phyloP scores from a whole-genome alignment of 2,329 filamentous ascomycete genomes.

The Didymella sp. region DNA sequence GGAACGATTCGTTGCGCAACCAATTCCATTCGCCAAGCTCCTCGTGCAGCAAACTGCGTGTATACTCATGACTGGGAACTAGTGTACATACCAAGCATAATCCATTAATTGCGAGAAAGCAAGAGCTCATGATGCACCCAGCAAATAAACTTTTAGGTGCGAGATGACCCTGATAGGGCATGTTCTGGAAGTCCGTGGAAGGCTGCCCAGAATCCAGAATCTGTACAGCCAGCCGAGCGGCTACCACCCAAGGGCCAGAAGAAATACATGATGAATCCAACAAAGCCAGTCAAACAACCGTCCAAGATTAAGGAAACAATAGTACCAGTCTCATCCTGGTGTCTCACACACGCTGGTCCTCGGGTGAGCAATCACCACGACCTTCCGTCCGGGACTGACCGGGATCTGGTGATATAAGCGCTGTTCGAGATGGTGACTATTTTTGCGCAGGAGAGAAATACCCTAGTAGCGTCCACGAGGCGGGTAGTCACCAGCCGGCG shows the following conservation, averaged over 20 bases:
- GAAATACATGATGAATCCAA: conserved; percentile 17
- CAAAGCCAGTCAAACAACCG: conserved; percentile 12
- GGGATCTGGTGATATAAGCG: conserved; percentile 19
- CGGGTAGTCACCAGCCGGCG: conserved; percentile 53
- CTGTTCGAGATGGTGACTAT: conserved; percentile 8
- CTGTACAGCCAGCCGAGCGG: conserved; percentile 3
- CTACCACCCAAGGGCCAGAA: conserved; percentile 7
- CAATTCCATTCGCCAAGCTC: conserved; percentile 4
- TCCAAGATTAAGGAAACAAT: conserved; percentile 9
- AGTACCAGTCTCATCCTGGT: conserved; percentile 7
- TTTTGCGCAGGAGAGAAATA: conserved; percentile 17
- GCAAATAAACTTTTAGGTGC: conserved; percentile 9
- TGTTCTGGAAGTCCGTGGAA: conserved; percentile 1
- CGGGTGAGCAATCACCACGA: not conserved
- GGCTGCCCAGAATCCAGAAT: not conserved
- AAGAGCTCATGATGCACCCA: conserved; percentile 5
- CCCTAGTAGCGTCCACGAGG: conserved; percentile 48
- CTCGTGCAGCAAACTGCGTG: not conserved
- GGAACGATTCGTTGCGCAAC: not conserved
- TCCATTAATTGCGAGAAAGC: conserved; percentile 13
- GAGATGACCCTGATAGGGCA: not conserved
- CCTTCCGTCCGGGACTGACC: conserved; percentile 9
- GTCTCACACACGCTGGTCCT: conserved; percentile 1
- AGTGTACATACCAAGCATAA: conserved; percentile 20
- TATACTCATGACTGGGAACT: conserved; percentile 13